Percentiles rank a stretch among this genome's conserved stretches.
phyloP scores from a whole-genome alignment of 371 early-diverging fungal species.

The Mortierella sp. region DNA sequence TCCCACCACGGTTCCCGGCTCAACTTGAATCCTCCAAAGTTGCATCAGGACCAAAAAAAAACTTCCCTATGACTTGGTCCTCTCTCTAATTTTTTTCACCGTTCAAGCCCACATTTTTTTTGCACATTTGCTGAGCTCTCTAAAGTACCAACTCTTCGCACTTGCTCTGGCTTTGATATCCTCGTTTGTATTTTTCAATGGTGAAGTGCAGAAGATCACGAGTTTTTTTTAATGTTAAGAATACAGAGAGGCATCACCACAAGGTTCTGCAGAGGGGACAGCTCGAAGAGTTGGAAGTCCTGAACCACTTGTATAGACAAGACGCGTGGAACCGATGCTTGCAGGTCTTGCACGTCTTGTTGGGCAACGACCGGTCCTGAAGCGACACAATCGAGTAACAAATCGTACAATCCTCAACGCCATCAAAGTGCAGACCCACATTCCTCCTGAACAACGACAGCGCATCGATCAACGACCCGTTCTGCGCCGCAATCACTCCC shows the following conservation, averaged over 20 bases:
- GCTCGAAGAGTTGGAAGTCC: constrained; percentile 88
- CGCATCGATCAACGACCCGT: constrained; percentile 86
- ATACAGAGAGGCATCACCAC: constrained; percentile 51
- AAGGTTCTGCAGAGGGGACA: constrained; percentile 93
- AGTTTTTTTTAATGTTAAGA: background rate
- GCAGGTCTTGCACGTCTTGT: constrained; percentile 93
- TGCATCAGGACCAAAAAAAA: too few relatives aligned
- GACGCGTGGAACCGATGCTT: constrained; percentile 95
- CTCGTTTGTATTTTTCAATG: too few relatives aligned
- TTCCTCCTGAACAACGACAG: constrained; percentile 86
- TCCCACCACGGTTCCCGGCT: background rate
- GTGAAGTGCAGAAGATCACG: background rate
- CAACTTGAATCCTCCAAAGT: background rate
- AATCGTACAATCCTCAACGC: constrained; percentile 95
- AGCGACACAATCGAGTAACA: constrained; percentile 96
- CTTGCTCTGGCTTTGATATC: too few relatives aligned
- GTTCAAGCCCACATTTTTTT: too few relatives aligned
- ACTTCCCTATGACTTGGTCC: too few relatives aligned
- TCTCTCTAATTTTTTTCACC: too few relatives aligned
- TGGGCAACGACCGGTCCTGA: constrained; percentile 91
- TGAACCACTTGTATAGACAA: constrained; percentile 97
- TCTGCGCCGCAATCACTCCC: constrained; percentile 83
- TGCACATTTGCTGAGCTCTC: too few relatives aligned
- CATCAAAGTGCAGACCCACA: constrained; percentile 90
- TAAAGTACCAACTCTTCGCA: too few relatives aligned